Evolutionary conservation across 176 grass and related monocot genomes (phyloP), one percentile per base, ranked within the genome.

Genomic region (Sorghum bicolor): DNA sequence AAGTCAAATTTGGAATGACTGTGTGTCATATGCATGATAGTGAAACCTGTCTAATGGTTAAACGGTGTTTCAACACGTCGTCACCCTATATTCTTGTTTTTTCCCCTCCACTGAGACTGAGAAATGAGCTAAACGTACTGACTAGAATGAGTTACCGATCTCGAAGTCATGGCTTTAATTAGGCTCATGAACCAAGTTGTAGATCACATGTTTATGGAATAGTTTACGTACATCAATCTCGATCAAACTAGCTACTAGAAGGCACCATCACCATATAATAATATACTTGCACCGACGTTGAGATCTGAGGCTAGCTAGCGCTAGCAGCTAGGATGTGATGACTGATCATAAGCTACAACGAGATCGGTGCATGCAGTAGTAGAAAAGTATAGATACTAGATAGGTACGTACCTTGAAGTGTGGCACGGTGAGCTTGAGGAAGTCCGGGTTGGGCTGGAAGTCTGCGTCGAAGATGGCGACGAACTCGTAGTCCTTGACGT

Each of bases 391-490:
- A 34, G 34, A 34, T 8, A 12, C 1, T 36, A 36, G 3, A 36
- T 36, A 36, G 34, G 15, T 6, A 52, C 1, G 20, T 89, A 97
- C 96, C 93, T 92, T 88, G 86, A 98, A 98, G 81, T 98, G 96
- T 15, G 96, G 96, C 4, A 99, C 83, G 6, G 96, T 99, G 80
- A 90, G 89, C 87, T 94, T 99, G 64, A 99, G 93, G 85, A 99
- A 99, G 78, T 99, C 93, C 1, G 91, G 93, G 76, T 95, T 92
- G 4, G 96, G 96, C 85, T 98, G 91, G 91, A 98, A 98, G 89
- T 98, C 96, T 1, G 96, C 93, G 67, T 98, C 96, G 85, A 98
- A 98, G 82, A 98, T 95, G 40, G 96, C 84, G 68, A 97, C 92
- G 76, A 97, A 94, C 88, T 97, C 88, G 60, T 98, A 95, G 75